Conservation (phyloP, 1,284 basidiomycete genomes). For the Trichosporon sp. region DNA sequence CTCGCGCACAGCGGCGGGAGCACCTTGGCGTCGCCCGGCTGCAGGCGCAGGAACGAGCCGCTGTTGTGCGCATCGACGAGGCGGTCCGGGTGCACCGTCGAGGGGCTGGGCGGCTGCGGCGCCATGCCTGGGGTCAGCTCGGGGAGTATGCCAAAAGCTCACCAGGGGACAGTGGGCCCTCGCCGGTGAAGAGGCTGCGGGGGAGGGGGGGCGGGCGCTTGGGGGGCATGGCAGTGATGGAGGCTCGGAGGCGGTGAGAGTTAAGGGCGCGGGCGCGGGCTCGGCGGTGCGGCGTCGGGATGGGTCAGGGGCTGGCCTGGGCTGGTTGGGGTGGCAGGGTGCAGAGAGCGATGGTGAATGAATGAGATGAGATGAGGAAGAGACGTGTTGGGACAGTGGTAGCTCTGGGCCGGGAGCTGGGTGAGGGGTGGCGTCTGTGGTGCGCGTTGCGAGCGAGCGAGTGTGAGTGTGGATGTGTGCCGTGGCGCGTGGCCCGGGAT, state of each 20-base stretch:
- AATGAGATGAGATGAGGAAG: not conserved
- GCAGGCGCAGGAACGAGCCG: conserved; percentile 4
- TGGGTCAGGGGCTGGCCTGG: not conserved
- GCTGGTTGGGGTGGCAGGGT: too few species aligned
- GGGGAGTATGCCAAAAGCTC: not conserved
- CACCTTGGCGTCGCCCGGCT: not conserved
- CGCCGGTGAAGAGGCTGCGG: conserved; percentile 31
- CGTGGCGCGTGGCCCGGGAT: not conserved
- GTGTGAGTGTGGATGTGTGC: too few species aligned
- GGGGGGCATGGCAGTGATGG: conserved; percentile 29
- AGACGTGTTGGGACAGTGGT: not conserved
- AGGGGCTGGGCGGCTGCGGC: conserved; percentile 35
- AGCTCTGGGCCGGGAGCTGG: too few species aligned
- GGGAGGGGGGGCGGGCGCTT: conserved; percentile 41
- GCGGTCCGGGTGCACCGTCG: conserved; percentile 35
- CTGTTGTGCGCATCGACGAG: conserved; percentile 42
- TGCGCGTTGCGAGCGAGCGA: too few species aligned
- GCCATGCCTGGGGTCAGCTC: conserved; percentile 25
- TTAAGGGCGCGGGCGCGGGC: too few species aligned
- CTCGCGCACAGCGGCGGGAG: conserved; percentile 8
- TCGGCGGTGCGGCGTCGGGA: conserved; percentile 15
- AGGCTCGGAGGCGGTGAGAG: not conserved
- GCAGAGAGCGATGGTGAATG: not conserved
- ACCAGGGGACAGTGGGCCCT: conserved; percentile 42
- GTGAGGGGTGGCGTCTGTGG: too few species aligned